Evolutionary conservation across 495 filamentous ascomycete species (phyloP), one percentile per base, ranked within the genome.

Genomic region (Aspergillus affinis): DNA sequence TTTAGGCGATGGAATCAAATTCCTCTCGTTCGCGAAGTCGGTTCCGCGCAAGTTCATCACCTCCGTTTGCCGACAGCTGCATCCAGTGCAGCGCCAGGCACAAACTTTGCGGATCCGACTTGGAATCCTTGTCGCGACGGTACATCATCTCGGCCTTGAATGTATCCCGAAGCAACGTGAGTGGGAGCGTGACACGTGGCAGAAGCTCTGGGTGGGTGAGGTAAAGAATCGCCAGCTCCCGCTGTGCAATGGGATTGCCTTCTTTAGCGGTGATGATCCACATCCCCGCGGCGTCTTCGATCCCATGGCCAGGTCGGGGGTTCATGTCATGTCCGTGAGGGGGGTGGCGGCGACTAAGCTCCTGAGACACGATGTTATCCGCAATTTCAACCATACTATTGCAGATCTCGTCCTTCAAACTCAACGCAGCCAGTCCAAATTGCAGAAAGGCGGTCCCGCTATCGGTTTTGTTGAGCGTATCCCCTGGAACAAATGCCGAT

Each of bases 61-160:
- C 92, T 41, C 93, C 93, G 54, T 79, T 84, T 58, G 90, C 89
- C 46, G 90, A 92, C 61, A 93, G 77, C 77, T 92, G 92, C 94
- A 98, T 98, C 94, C 94, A 98, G 76, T 98, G 94, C 68, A 96
- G 89, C 4, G 95, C 93, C 55, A 97, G 82, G 68, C 93, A 97
- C 89, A 98, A 96, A 10, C 91, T 91, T 51, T 88, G 86, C 18
- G 94, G 92, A 69, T 98, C 92, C 48, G 82, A 81, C 59, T 81
- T 81, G 50, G 87, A 85, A 57, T 78, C 75, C 44, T 78, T 75
- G 13, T 74, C 75, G 30, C 75, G 74, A 13, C 70, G 72, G 58
- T 91, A 89, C 82, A 93, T 90, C 75, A 92, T 86, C 64, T 93
- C 87, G 54, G 88, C 87, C 75, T 93, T 93, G 77, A 97, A 98